Evolutionary conservation across 2,329 filamentous ascomycete species (phyloP), one percentile per base, ranked within the genome.

Genomic region (Alternaria consortialis): DNA sequence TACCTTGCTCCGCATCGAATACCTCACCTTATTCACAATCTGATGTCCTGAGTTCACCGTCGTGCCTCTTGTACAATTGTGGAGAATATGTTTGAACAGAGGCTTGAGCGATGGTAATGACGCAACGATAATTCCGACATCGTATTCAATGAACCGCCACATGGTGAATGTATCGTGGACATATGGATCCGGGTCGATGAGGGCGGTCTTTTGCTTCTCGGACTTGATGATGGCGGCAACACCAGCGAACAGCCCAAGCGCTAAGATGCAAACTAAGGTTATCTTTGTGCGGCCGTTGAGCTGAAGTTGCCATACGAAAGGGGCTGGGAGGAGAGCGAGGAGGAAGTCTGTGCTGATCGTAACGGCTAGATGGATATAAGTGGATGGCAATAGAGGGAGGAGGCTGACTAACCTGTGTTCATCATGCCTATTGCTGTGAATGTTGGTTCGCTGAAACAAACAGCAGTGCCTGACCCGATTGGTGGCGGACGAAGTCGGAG

Each of bases 121-220:
- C 7, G 80, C 80, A 2, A 81, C 81, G 2, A 82, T 72, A 50
- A 83, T 81, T 2, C 80, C 81, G 11, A 82, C 69, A 43, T 79
- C 79, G 34, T 83, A 75, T 60, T 84, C 81, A 52, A 83, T 77
- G 62, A 76, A 79, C 60, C 80, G 79, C 81, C 81, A 83, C n/a
- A 83, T 72, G 31, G 78, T 80, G 68, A 82, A 83, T 4, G 69
- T 70, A 62, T 81, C 75, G 46, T 74, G 52, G 43, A 79, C 80
- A 9, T 73, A 53, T 7, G n/a, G 27, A 9, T 43, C 39, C 2
- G 51, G 37, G 12, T 53, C n/a, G 27, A 13, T 23, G 51, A 53
- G n/a, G 17, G 20, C 27, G 11, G 37, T 53, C 39, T 53, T 53
- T 11, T 43, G 37, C 25, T 32, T 32, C n/a, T 53, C 37, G 17